These are phyloP conservation scores for Cenococcum geophilum DNA, from an alignment of 495 filamentous ascomycete species.

Conservation along the genomic window DNA sequence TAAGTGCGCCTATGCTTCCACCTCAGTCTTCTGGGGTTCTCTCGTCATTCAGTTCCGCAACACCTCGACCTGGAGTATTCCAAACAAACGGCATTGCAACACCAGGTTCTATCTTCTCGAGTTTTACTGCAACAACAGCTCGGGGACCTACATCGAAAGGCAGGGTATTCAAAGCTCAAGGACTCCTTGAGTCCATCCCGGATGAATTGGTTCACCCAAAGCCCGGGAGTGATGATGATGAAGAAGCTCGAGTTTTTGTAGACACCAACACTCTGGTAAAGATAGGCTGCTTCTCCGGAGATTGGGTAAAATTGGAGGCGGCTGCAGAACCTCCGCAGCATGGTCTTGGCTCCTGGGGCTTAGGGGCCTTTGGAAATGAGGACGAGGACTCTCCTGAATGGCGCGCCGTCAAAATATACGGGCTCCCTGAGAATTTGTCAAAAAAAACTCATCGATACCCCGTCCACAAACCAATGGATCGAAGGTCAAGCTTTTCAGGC, in stretches of 20 bases:
- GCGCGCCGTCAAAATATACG: slow-evolving; percentile 80
- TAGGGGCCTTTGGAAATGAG: slow-evolving; percentile 48
- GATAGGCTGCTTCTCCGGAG: slow-evolving; percentile 91
- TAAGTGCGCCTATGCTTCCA: slow-evolving; percentile 70
- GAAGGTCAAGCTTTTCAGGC: slow-evolving; percentile 51
- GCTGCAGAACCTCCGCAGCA: slow-evolving; percentile 58
- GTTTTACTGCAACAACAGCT: slow-evolving; percentile 72
- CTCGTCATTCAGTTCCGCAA: slow-evolving; percentile 64
- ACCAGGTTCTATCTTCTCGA: slow-evolving; percentile 79
- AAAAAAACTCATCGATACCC: slow-evolving; percentile 48
- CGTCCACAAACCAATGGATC: slow-evolving; percentile 43
- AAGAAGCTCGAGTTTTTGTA: slow-evolving; percentile 83
- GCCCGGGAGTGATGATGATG: slow-evolving; percentile 74
- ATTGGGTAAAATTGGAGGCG: slow-evolving; percentile 86
- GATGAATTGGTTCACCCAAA: slow-evolving; percentile 77
- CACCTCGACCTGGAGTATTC: slow-evolving; percentile 59
- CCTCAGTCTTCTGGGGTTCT: slow-evolving; percentile 60
- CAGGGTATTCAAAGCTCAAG: slow-evolving; percentile 71
- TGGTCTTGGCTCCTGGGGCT: slow-evolving; percentile 38
- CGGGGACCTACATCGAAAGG: slow-evolving; percentile 52
- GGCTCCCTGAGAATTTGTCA: slow-evolving; percentile 60
- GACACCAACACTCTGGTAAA: slow-evolving; percentile 77
- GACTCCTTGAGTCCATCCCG: slow-evolving; percentile 63
- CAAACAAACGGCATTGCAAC: slow-evolving; percentile 63
- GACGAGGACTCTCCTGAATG: slow-evolving; percentile 51